Base-by-base conservation (phyloP, 2,329 filamentous ascomycete species). In the Trichophyton verrucosum region DNA sequence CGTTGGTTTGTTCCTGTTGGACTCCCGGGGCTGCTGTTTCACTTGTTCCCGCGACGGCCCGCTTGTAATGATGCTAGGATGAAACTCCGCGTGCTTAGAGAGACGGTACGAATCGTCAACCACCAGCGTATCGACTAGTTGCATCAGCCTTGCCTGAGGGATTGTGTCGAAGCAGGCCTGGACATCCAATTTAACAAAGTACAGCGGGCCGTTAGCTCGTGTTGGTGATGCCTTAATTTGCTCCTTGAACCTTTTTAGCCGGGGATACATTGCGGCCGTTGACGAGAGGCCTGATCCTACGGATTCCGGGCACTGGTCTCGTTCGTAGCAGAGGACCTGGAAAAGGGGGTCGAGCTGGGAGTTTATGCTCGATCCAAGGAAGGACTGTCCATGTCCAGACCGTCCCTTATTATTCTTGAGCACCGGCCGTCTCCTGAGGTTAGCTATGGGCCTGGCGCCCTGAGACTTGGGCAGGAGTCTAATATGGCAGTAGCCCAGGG, bases 161-260 rank as follows among this genome's bases (percentile, higher is more conserved):
- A 99, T 96, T 0, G 88, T 96, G 72, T 99, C 94, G 71, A 96
- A 99, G 67, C 92, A 95, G 1, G 89, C 85, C 70, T 89, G 83
- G 20, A 99, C 91, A 69, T 99, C 94, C 11, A 95, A 79, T 71
- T 99, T 99, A 63, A 86, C 91, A 73, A 97, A 95, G 73, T 88
- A 97, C 1, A 96, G 24, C 36, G 20, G 27, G 53, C 58, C 42
- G 44, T 24, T 24, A 24, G 42, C 3, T 63, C 64, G 30, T 68
- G 61, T 58, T 86, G 87, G 8, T 2, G 33, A 38, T 13, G 33
- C 33, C 11, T 38, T 75, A 95, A 97, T 0, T 65, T 68, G 22
- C 38, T 68, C 61, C 57, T 86, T 87, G 75, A 95, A 97, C 0
- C 65, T 68, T 63, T 86, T 87, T 22, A 99, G 74, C 20, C 84